A percentile compares a stretch with the other conserved stretches of the same genome.
These are phyloP conservation scores for Butyriboletus loyo DNA, from an alignment of 768 basidiomycete genomes.

Conservation along the genomic window DNA sequence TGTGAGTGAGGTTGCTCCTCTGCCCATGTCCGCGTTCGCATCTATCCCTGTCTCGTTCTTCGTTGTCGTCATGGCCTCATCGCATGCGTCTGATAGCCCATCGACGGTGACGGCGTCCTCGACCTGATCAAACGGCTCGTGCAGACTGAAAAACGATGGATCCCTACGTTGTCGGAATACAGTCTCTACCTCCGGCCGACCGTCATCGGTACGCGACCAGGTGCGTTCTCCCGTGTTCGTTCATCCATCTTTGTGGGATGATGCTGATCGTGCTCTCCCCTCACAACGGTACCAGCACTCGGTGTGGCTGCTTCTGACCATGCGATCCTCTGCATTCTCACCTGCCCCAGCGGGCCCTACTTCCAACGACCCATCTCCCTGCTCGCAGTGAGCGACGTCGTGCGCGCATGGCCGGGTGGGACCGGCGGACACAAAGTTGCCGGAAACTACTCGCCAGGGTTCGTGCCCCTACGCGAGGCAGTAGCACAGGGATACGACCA, in stretches of 20 bases:
- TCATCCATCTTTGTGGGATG: not conserved
- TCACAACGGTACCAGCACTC: conserved; percentile 36
- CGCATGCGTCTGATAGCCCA: conserved; percentile 27
- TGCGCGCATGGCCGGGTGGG: conserved; percentile 84
- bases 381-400: conserved; percentile 64
- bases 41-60: too few relatives aligned
- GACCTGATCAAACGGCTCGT: conserved; percentile 66
- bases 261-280: not conserved
- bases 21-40: too few relatives aligned
- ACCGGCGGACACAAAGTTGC: conserved; percentile 62
- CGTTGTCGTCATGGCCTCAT: too few relatives aligned
- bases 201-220: conserved; percentile 48
- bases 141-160: conserved; percentile 75
- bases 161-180: conserved; percentile 68
- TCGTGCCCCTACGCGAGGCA: conserved; percentile 65
- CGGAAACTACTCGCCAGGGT: conserved; percentile 59
- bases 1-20: conserved; percentile 33
- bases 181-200: conserved; percentile 88
- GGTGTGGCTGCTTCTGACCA: conserved; percentile 75
- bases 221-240: conserved; percentile 19
- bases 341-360: conserved; percentile 56
- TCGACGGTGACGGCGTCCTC: conserved; percentile 46
- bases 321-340: conserved; percentile 83
- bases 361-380: conserved; percentile 53
- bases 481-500: conserved; percentile 69